Evolutionary conservation across 345 rosid species (phyloP).

Genomic region (Xanthoceras sorbifolium): DNA sequence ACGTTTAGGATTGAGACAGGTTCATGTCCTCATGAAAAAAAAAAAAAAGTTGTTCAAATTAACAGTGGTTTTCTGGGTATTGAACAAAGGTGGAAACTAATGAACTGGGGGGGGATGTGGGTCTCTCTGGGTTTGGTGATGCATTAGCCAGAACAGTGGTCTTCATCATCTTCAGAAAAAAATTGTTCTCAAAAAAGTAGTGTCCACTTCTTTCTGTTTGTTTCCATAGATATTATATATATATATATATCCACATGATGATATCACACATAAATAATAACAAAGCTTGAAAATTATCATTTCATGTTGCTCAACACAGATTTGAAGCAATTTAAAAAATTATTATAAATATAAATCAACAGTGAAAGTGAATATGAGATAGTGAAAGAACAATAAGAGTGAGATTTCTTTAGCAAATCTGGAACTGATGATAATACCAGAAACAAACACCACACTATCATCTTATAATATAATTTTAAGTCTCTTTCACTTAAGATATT

Average conservation of each 20-base stretch:
- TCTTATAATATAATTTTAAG: background rate
- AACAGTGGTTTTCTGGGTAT: background rate
- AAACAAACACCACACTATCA: background rate
- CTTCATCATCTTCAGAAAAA: slow-evolving; percentile 29
- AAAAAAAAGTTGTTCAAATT: slow-evolving; percentile 12
- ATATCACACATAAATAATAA: slow-evolving; percentile 18
- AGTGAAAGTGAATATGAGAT: slow-evolving; percentile 12
- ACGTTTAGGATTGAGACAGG: slow-evolving; percentile 10
- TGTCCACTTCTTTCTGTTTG: slow-evolving; percentile 40
- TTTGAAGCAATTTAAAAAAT: slow-evolving; percentile 15
- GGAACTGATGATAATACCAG: background rate
- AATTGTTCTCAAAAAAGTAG: slow-evolving; percentile 35
- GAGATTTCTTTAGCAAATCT: background rate
- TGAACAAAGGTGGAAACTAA: slow-evolving; percentile 1
- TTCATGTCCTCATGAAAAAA: slow-evolving; percentile 23
- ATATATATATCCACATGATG: slow-evolving; percentile 10
- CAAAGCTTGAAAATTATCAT: slow-evolving; percentile 11
- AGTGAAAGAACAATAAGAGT: background rate
- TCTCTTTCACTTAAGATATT: slow-evolving; percentile 4
- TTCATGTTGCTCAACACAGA: background rate
- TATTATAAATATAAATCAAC: slow-evolving; percentile 15
- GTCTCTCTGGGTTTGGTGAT: slow-evolving; percentile 16
- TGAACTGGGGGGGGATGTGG: no score
- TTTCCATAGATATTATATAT: slow-evolving; percentile 11
- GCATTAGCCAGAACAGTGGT: slow-evolving; percentile 12